phyloP scores from a whole-genome alignment of 1,284 basidiomycete genomes.

The Somion occarium region DNA sequence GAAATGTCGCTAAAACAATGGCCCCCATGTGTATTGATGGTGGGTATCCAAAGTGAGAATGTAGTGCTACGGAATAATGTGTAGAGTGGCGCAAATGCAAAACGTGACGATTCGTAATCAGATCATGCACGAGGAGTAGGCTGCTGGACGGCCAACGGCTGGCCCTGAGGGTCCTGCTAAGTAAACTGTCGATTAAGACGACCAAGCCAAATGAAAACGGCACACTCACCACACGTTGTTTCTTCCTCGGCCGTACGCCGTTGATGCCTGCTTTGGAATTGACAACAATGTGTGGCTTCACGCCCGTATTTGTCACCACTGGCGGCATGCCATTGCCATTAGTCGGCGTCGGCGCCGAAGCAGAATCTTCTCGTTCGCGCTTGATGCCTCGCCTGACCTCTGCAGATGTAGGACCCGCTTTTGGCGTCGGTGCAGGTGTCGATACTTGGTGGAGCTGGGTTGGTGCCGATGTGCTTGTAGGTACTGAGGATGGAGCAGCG shows the following conservation, averaged over 20 bases:
- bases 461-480: background rate
- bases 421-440: slow-evolving; percentile 22
- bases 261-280: slow-evolving; percentile 41
- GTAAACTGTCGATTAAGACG: too few relatives aligned
- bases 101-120: background rate
- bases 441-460: slow-evolving; percentile 9
- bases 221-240: slow-evolving; percentile 63
- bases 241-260: slow-evolving; percentile 65
- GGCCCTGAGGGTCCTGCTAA: slow-evolving; percentile 15
- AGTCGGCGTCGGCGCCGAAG: slow-evolving; percentile 12
- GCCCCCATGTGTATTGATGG: background rate
- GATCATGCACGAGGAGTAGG: slow-evolving; percentile 20
- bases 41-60: background rate
- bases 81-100: background rate
- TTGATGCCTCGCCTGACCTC: slow-evolving; percentile 43
- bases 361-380: slow-evolving; percentile 28
- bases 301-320: background rate
- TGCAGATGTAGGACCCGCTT: slow-evolving; percentile 18
- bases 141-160: slow-evolving; percentile 16
- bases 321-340: slow-evolving; percentile 20
- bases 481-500: background rate
- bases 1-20: too few relatives aligned
- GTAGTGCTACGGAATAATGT: too few relatives aligned
- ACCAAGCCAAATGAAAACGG: too few relatives aligned
- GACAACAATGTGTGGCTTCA: slow-evolving; percentile 11